phyloP scores from a whole-genome alignment of 2,329 filamentous ascomycete species.

The Penicillium olsonii region DNA sequence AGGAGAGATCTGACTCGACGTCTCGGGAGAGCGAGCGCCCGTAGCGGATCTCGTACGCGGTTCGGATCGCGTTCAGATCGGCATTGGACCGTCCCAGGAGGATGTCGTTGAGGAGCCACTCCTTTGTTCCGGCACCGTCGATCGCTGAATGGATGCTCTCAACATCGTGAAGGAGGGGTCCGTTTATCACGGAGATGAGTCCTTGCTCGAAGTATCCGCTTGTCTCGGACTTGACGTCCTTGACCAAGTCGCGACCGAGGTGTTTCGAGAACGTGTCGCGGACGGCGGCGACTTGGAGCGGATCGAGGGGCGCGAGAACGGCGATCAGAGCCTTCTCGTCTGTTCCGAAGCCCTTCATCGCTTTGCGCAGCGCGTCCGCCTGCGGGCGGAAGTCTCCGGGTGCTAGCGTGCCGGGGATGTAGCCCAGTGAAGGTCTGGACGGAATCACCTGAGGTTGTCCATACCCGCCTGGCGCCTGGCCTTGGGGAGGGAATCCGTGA shows the following conservation, averaged over 20 bases:
- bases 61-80: constrained; percentile 83
- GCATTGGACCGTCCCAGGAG: constrained; percentile 82
- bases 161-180: constrained; percentile 77
- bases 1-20: constrained; percentile 75
- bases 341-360: constrained; percentile 94
- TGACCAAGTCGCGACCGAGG: constrained; percentile 68
- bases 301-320: constrained; percentile 70
- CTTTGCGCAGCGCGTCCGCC: constrained; percentile 70
- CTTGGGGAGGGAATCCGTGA: constrained; percentile 38
- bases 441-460: constrained; percentile 44
- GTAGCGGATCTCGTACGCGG: constrained; percentile 70
- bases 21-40: constrained; percentile 67
- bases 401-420: constrained; percentile 70
- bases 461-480: constrained; percentile 24
- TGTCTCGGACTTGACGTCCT: constrained; percentile 77
- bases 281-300: constrained; percentile 72
- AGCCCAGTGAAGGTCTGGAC: constrained; percentile 71
- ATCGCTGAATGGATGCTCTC: constrained; percentile 70
- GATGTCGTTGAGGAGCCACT: constrained; percentile 81
- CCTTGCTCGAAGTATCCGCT: constrained; percentile 72
- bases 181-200: constrained; percentile 72
- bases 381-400: constrained; percentile 66
- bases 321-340: constrained; percentile 77
- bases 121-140: constrained; percentile 81
- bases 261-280: constrained; percentile 66